Evolutionary conservation across 208 protist genomes (phyloP).

Genomic region (Pavlovales sp.): DNA sequence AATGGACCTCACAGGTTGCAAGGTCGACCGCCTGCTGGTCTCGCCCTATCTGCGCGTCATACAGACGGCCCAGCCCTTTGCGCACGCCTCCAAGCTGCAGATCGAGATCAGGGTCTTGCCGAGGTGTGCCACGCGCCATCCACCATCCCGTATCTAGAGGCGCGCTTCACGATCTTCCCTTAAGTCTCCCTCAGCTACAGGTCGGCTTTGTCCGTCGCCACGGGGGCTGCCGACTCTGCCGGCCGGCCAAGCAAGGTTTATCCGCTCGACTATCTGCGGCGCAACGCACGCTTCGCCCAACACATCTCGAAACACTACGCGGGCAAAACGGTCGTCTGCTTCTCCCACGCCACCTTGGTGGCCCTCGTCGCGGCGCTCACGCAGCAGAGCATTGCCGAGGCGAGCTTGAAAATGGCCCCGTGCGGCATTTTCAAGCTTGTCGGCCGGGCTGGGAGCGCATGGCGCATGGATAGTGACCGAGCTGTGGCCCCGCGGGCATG

Average conservation of each 20-base stretch:
- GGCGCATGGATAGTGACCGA: too few relatives aligned
- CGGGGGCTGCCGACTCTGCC: neutral
- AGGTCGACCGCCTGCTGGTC: neutral
- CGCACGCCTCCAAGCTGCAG: neutral
- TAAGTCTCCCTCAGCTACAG: neutral
- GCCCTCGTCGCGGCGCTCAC: neutral
- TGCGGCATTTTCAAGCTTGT: constrained; percentile 8
- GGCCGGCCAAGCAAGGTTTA: neutral
- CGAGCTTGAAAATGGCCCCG: neutral
- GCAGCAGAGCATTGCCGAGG: neutral
- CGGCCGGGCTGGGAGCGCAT: too few relatives aligned
- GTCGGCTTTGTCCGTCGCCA: neutral
- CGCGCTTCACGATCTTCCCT: neutral
- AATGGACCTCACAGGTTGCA: neutral
- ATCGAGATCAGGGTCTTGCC: neutral
- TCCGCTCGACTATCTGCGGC: neutral
- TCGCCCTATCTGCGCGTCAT: neutral
- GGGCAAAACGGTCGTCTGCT: neutral
- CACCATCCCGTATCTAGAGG: neutral
- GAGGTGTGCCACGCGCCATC: neutral
- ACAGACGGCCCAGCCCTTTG: constrained; percentile 1
- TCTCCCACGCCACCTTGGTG: neutral
- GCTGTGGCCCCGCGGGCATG: too few relatives aligned
- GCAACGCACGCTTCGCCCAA: neutral
- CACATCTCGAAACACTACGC: neutral